Base-by-base conservation (phyloP, 139 green algal genomes). In the Pseudopediastrum boryanum region DNA sequence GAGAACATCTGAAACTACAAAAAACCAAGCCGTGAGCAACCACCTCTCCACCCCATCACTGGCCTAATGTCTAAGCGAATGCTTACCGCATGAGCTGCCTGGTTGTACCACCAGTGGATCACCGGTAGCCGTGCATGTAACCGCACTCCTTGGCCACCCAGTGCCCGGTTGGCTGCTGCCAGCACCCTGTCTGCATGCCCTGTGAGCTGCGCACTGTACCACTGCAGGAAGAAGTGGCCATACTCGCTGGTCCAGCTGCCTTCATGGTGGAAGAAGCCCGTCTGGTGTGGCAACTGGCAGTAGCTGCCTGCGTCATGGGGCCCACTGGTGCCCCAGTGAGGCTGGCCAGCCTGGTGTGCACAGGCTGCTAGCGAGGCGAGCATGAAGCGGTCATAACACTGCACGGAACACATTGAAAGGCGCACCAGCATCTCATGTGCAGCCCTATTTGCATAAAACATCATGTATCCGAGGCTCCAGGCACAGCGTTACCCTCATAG, bases 381-480 rank as follows among this genome's bases (percentile, higher is more conserved):
- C 88, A 93, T 89, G 75, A 87, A 92, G 35, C 58, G 65, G 80
- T 93, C 88, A 38, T 92, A 93, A 65, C 88, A 93, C 82, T 93
- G 85, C 64, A 43, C 3, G 23, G 4, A 29, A 39, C 13, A 41
- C 5, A 27, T 35, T 16, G 33, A 43, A 23, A 13, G 33, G 25
- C n/a, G n/a, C n/a, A n/a, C n/a, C n/a, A n/a, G n/a, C n/a, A n/a
- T n/a, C n/a, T n/a, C n/a, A n/a, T n/a, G n/a, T n/a, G n/a, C n/a
- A n/a, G n/a, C n/a, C n/a, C 21, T 6, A 33, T 1, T 13, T 21
- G 3, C 23, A 43, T 1, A 2, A 12, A 54, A 29, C 0, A n/a
- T n/a, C n/a, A n/a, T n/a, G n/a, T n/a, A n/a, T n/a, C n/a, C n/a
- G n/a, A n/a, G n/a, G n/a, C n/a, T n/a, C n/a, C n/a, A n/a, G n/a